Percentiles rank a stretch among this genome's conserved stretches.
Evolutionary conservation across 192 early-diverging fungal species (phyloP).

Genomic region (Gryganskiella cystojenkinii): DNA sequence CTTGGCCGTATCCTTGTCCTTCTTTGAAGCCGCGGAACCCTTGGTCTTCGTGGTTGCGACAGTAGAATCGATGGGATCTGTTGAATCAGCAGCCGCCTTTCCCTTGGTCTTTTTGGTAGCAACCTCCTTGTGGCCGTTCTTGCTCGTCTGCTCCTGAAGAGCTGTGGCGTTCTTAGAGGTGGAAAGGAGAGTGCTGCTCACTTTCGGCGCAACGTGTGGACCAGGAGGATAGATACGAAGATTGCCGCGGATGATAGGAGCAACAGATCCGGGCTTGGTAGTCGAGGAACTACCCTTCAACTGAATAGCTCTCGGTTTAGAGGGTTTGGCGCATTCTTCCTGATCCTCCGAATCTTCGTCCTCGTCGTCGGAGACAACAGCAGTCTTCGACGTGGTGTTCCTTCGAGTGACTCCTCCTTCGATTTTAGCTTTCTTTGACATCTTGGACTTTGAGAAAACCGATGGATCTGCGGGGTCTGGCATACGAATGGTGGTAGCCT

Average conservation of each 20-base stretch:
- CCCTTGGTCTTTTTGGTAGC: background rate
- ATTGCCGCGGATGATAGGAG: constrained; percentile 49
- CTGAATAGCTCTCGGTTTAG: background rate
- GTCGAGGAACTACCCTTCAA: background rate
- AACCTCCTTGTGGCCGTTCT: background rate
- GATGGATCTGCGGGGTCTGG: too few relatives aligned
- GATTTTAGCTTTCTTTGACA: constrained; percentile 29
- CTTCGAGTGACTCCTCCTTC: constrained; percentile 9
- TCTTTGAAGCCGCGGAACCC: background rate
- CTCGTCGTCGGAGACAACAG: background rate
- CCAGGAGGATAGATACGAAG: constrained; percentile 50
- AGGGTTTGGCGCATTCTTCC: background rate
- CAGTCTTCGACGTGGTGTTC: constrained; percentile 17
- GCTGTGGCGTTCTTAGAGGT: too few relatives aligned
- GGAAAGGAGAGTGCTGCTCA: background rate
- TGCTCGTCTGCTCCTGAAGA: constrained; percentile 4
- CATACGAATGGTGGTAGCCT: background rate
- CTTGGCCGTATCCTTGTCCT: background rate
- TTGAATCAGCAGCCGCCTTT: too few relatives aligned
- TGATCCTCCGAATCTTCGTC: constrained; percentile 4
- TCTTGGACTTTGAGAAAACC: constrained; percentile 5
- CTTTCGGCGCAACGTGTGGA: constrained; percentile 25
- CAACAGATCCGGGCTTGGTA: constrained; percentile 13
- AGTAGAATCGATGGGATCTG: too few relatives aligned
- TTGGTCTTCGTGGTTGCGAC: background rate